phyloP scores from a whole-genome alignment of 345 rosid genomes.

The Reutealis trisperma region DNA sequence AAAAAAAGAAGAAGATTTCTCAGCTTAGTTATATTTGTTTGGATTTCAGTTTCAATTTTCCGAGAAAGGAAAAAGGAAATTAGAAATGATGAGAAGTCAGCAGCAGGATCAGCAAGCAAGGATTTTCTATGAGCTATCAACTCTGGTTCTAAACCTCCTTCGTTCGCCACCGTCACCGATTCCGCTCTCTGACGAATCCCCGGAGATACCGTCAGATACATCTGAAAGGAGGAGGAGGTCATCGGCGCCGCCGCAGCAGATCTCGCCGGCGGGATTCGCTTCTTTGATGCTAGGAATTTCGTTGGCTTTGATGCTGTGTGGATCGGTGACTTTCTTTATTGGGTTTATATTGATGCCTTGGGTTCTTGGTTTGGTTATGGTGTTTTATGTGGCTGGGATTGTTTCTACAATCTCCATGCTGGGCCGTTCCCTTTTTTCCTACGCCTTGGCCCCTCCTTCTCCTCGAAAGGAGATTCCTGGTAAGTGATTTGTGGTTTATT shows the following conservation, averaged over 20 bases:
- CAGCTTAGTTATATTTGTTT: no score
- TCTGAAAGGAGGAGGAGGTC: conserved; percentile 26
- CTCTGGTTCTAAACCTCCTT: conserved; percentile 59
- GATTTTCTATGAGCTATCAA: conserved; percentile 63
- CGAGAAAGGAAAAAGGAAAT: background rate
- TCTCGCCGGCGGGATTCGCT: conserved; percentile 82
- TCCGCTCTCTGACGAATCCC: conserved; percentile 39
- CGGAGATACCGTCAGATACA: conserved; percentile 19
- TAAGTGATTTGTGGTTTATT: conserved; percentile 12
- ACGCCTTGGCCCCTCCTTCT: conserved; percentile 49
- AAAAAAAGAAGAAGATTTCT: no score
- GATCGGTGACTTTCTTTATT: conserved; percentile 89
- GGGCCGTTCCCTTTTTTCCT: conserved; percentile 60
- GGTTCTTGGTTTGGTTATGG: conserved; percentile 72
- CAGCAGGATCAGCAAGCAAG: conserved; percentile 58
- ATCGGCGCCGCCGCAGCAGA: conserved; percentile 41
- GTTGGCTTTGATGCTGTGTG: conserved; percentile 80
- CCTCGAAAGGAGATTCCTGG: conserved; percentile 56
- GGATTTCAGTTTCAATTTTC: no score
- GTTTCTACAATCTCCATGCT: conserved; percentile 69
- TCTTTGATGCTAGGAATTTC: conserved; percentile 80
- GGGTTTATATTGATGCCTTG: conserved; percentile 96
- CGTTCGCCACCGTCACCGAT: conserved; percentile 66
- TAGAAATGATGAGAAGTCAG: conserved; percentile 48
- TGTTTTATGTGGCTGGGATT: conserved; percentile 75